These are phyloP conservation scores for Laburnicola sp. DNA, from an alignment of 2,329 filamentous ascomycete species.

Conservation along the genomic window DNA sequence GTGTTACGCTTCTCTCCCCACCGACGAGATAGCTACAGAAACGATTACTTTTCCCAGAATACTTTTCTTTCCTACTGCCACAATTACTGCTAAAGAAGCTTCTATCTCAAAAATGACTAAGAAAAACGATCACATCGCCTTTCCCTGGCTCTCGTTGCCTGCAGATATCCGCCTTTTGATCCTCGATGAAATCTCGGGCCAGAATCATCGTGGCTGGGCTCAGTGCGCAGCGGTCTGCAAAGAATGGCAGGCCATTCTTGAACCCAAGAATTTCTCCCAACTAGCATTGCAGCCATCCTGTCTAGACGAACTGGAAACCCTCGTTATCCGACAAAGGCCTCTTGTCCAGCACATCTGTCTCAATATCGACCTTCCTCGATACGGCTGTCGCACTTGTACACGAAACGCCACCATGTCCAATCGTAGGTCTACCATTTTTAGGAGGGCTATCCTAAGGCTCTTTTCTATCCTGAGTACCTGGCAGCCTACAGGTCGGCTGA, in stretches of 20 bases:
- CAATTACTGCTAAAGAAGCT: constrained; percentile 10
- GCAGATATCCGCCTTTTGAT: constrained; percentile 24
- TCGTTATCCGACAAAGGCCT: constrained; percentile 26
- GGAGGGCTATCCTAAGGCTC: constrained; percentile 20
- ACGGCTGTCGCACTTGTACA: constrained; percentile 20
- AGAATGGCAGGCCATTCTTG: constrained; percentile 24
- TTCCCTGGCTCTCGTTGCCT: constrained; percentile 22
- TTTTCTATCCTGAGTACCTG: constrained; percentile 27
- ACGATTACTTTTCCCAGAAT: constrained; percentile 10
- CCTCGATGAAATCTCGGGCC: constrained; percentile 21
- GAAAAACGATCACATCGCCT: constrained; percentile 16
- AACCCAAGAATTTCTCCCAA: constrained; percentile 24
- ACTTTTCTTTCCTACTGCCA: constrained; percentile 12
- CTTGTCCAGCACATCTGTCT: constrained; percentile 26
- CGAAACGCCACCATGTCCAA: constrained; percentile 14
- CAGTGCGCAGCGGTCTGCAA: constrained; percentile 24
- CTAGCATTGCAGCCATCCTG: constrained; percentile 22
- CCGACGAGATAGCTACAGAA: too few species aligned
- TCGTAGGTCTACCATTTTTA: constrained; percentile 19
- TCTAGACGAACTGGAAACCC: constrained; percentile 20
- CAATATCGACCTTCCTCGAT: constrained; percentile 26
- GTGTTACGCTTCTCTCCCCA: too few species aligned
- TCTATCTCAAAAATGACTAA: constrained; percentile 13
- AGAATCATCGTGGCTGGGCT: constrained; percentile 24
- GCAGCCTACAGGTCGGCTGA: constrained; percentile 22